A percentile compares a stretch with the other conserved stretches of the same genome.
phyloP scores from a whole-genome alignment of 129 eudicot species.

The carrot (Daucus carota) region DH1_v3.0 NC_030382.2:21213001-21213500 shows the following conservation, averaged over 20 bases:
- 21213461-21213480: too few relatives aligned
- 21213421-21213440: too few relatives aligned
- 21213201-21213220: not conserved
- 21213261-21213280: conserved; percentile 1
- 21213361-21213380: not conserved
- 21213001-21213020: not conserved
- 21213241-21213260: not conserved
- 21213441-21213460: too few relatives aligned
- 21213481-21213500: too few relatives aligned
- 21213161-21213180: not conserved
- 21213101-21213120: not conserved
- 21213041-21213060: not conserved
- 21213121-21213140: not conserved
- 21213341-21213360: not conserved
- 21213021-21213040: not conserved
- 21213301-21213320: not conserved
- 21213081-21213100: not conserved
- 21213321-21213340: not conserved
- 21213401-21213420: too few relatives aligned
- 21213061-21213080: not conserved
- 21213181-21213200: not conserved
- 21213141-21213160: not conserved
- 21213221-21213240: not conserved
- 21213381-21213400: not conserved
- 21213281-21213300: not conserved